Conservation (phyloP, 176 grass and related monocot genomes). For the Oryza rufipogon region DNA sequence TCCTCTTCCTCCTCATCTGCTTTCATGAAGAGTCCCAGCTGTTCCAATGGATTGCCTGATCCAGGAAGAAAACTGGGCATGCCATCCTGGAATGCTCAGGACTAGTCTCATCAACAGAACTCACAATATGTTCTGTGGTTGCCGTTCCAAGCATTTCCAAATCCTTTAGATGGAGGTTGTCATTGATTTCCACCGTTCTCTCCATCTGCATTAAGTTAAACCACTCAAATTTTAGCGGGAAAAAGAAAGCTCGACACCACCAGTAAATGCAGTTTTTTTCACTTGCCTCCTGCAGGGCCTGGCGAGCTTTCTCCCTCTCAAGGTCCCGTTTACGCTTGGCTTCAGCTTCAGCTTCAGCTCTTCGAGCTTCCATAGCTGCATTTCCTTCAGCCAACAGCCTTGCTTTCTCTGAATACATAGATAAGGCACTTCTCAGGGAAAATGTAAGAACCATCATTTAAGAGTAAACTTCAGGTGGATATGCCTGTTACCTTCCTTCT, state of each 20-base stretch:
- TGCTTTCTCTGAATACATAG: slow-evolving; percentile 68
- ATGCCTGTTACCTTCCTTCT: slow-evolving; percentile 80
- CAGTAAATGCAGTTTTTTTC: slow-evolving; percentile 2
- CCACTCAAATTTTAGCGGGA: slow-evolving; percentile 20
- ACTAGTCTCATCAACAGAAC: slow-evolving; percentile 78
- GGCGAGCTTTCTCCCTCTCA: slow-evolving; percentile 86
- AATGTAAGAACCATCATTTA: not conserved
- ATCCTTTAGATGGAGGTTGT: slow-evolving; percentile 66
- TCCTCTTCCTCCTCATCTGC: slow-evolving; percentile 90
- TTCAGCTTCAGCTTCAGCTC: slow-evolving; percentile 82
- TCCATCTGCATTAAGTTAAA: slow-evolving; percentile 66
- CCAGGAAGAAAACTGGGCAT: slow-evolving; percentile 67
- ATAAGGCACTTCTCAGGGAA: not conserved
- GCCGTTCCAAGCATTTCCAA: slow-evolving; percentile 85
- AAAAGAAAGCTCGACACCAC: not conserved
- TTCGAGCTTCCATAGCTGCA: slow-evolving; percentile 86
- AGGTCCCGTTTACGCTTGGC: slow-evolving; percentile 81
- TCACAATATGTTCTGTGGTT: slow-evolving; percentile 64
- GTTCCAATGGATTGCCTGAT: slow-evolving; percentile 67
- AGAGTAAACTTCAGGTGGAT: not conserved
- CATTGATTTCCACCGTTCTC: slow-evolving; percentile 87
- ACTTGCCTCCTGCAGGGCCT: slow-evolving; percentile 82
- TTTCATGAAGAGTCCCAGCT: slow-evolving; percentile 95
- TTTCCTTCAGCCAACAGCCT: slow-evolving; percentile 87
- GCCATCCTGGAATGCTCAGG: slow-evolving; percentile 70